These are phyloP conservation scores for Eustoma russellianum DNA, from an alignment of 257 asterid species.

Conservation along the genomic window DNA sequence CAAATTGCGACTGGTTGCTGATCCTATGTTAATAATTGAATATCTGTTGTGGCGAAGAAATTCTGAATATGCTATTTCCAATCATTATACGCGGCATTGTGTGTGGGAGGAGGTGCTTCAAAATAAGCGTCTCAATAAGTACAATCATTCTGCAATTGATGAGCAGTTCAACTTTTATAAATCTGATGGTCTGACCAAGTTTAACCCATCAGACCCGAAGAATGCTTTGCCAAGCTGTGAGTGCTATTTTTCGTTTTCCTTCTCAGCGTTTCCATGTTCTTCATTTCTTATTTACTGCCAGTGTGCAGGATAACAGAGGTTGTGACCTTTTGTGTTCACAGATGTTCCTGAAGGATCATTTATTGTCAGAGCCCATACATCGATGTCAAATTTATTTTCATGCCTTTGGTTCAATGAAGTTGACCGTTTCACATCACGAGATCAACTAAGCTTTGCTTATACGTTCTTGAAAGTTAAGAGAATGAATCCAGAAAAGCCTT, in stretches of 20 bases:
- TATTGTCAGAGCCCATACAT: slow-evolving; percentile 82
- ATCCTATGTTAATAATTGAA: slow-evolving; percentile 78
- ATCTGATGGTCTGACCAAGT: slow-evolving; percentile 82
- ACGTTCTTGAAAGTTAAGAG: slow-evolving; percentile 75
- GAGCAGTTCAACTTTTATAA: slow-evolving; percentile 73
- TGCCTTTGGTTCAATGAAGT: slow-evolving; percentile 97
- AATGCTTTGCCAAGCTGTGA: slow-evolving; percentile 71
- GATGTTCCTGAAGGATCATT: slow-evolving; percentile 97
- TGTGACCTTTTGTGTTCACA: slow-evolving; percentile 13
- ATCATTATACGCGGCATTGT: slow-evolving; percentile 84
- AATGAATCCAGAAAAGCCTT: slow-evolving; percentile 54
- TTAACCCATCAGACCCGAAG: slow-evolving; percentile 54
- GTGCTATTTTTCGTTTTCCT: slow-evolving; percentile 22
- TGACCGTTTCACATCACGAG: slow-evolving; percentile 82
- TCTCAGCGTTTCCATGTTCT: slow-evolving; percentile 1
- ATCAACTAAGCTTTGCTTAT: slow-evolving; percentile 87
- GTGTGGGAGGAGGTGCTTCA: slow-evolving; percentile 96
- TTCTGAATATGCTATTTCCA: slow-evolving; percentile 86
- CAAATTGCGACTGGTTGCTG: slow-evolving; percentile 79
- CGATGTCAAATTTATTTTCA: slow-evolving; percentile 81
- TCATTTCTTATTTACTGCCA: background rate
- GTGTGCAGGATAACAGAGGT: background rate
- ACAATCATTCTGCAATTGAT: slow-evolving; percentile 68
- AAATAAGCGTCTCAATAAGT: slow-evolving; percentile 81
- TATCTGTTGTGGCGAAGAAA: slow-evolving; percentile 70